These are phyloP conservation scores for Ceratobasidium sp. DNA, from an alignment of 1,284 basidiomycete species.

Conservation along the genomic window DNA sequence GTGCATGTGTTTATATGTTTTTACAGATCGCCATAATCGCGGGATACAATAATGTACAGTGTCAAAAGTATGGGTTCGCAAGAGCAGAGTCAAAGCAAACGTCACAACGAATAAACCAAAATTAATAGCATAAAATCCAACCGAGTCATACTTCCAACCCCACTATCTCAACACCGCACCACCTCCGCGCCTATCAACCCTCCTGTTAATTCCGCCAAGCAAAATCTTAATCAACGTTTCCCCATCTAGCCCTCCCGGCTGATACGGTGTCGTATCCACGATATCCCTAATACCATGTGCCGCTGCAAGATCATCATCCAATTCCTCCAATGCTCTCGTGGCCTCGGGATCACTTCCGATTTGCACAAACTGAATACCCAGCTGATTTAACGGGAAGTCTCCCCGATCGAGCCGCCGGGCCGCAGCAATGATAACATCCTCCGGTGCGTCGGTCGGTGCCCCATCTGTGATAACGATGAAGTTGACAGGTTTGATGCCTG, in stretches of 20 bases:
- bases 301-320: conserved; percentile 65
- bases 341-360: conserved; percentile 65
- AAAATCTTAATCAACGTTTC: conserved; percentile 64
- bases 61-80: too few species aligned
- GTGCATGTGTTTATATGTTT: too few species aligned
- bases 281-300: conserved; percentile 60
- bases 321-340: conserved; percentile 59
- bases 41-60: too few species aligned
- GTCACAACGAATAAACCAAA: too few species aligned
- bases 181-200: conserved; percentile 49
- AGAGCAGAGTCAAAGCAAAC: too few species aligned
- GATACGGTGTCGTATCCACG: conserved; percentile 63
- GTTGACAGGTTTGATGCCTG: conserved; percentile 66
- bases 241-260: conserved; percentile 54
- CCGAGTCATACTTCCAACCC: too few species aligned
- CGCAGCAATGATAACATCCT: conserved; percentile 53
- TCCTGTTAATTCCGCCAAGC: conserved; percentile 59
- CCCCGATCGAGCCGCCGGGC: conserved; percentile 54
- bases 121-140: too few species aligned
- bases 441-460: conserved; percentile 55
- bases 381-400: conserved; percentile 55
- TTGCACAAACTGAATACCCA: conserved; percentile 74
- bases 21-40: too few species aligned
- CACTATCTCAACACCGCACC: conserved; percentile 29
- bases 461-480: conserved; percentile 76